These are phyloP conservation scores for Haberlea rhodopensis DNA, from an alignment of 257 asterid species.

Conservation along the genomic window DNA sequence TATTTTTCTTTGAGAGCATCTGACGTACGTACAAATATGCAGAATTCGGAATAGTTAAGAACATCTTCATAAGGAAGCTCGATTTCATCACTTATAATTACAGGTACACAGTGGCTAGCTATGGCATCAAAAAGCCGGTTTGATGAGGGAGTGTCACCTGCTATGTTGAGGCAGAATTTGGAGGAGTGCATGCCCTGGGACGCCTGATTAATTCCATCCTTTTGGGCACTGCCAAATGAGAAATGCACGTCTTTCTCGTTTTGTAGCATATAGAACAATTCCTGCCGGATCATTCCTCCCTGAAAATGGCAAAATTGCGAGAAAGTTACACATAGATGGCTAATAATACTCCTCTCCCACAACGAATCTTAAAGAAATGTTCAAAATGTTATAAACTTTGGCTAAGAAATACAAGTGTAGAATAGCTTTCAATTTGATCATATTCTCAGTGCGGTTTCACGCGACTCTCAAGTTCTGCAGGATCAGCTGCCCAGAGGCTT, in stretches of 20 bases:
- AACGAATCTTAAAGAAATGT: no score
- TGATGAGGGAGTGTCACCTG: slow-evolving; percentile 71
- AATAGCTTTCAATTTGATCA: no score
- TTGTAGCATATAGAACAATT: slow-evolving; percentile 53
- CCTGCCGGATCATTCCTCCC: slow-evolving; percentile 64
- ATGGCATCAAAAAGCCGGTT: slow-evolving; percentile 67
- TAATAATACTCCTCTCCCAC: no score
- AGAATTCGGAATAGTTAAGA: slow-evolving; percentile 50
- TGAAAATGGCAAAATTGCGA: slow-evolving; percentile 26
- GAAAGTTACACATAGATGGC: background rate
- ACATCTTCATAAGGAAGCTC: slow-evolving; percentile 71
- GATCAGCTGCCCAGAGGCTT: no score
- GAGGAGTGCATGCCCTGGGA: slow-evolving; percentile 56
- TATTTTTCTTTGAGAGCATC: slow-evolving; percentile 41
- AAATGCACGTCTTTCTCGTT: slow-evolving; percentile 60
- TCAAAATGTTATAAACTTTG: no score
- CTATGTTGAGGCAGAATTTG: slow-evolving; percentile 70
- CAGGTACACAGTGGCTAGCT: slow-evolving; percentile 63
- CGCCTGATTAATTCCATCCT: slow-evolving; percentile 42
- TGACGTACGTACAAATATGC: slow-evolving; percentile 44
- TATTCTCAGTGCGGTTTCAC: no score
- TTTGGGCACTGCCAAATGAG: slow-evolving; percentile 54
- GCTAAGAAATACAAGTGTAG: no score
- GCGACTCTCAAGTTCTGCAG: no score
- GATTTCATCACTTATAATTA: slow-evolving; percentile 52